A percentile compares a stretch with the other conserved stretches of the same genome.
Conservation (phyloP, 768 basidiomycete species). For the Lepiota venenata region DNA sequence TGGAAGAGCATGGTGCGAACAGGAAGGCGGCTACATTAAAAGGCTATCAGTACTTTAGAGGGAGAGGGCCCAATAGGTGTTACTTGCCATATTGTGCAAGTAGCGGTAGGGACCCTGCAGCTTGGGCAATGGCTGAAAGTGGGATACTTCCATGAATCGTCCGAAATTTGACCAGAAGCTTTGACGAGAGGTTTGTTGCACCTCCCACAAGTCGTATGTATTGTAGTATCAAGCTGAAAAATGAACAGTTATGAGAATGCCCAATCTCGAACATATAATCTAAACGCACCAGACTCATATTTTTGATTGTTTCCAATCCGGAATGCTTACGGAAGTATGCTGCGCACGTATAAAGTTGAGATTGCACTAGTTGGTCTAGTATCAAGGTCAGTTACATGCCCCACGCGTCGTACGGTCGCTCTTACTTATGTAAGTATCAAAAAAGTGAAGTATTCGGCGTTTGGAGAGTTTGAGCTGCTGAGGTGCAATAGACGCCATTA, state of each 20-base stretch:
- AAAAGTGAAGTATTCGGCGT: slow-evolving; percentile 44
- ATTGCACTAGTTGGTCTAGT: slow-evolving; percentile 59
- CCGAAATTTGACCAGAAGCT: slow-evolving; percentile 26
- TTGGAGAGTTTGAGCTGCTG: slow-evolving; percentile 51
- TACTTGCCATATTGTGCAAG: slow-evolving; percentile 73
- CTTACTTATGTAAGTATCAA: slow-evolving; percentile 75
- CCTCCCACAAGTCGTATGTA: slow-evolving; percentile 66
- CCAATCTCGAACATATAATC: neutral
- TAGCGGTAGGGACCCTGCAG: slow-evolving; percentile 45
- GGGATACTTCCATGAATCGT: neutral
- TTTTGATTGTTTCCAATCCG: slow-evolving; percentile 45
- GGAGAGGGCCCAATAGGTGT: too few relatives aligned
- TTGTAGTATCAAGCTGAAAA: slow-evolving; percentile 65
- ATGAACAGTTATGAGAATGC: neutral
- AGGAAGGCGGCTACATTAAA: slow-evolving; percentile 60
- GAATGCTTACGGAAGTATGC: slow-evolving; percentile 75
- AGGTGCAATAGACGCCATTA: slow-evolving; percentile 60
- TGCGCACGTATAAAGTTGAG: slow-evolving; percentile 60
- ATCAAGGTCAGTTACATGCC: neutral
- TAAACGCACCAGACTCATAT: slow-evolving; percentile 46
- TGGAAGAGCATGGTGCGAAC: slow-evolving; percentile 68
- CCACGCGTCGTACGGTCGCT: neutral
- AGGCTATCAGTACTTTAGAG: too few relatives aligned
- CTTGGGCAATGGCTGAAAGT: slow-evolving; percentile 51
- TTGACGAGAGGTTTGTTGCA: slow-evolving; percentile 62